Conservation (phyloP, 108 stramenopile genomes). For the Cyclotella kingstonii region DNA sequence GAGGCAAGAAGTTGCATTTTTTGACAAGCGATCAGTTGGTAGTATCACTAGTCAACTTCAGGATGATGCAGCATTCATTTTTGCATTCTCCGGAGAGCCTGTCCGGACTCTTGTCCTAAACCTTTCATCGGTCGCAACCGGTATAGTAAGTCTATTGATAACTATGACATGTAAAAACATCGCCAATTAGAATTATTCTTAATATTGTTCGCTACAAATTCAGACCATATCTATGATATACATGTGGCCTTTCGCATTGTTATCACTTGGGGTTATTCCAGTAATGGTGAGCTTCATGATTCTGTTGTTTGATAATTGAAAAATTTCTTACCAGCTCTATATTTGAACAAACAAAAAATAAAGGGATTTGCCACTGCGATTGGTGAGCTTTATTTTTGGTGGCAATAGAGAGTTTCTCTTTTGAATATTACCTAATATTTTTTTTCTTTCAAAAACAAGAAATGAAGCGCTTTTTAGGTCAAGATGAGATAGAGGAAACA, state of each 20-base stretch:
- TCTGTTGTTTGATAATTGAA: neutral
- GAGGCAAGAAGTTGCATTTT: slow-evolving; percentile 76
- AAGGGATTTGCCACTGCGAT: slow-evolving; percentile 71
- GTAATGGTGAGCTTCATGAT: slow-evolving; percentile 20
- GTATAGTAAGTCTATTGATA: slow-evolving; percentile 20
- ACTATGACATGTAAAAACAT: too few relatives aligned
- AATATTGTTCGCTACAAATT: too few relatives aligned
- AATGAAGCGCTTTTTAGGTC: slow-evolving; percentile 63
- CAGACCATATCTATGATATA: slow-evolving; percentile 43
- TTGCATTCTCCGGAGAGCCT: slow-evolving; percentile 71
- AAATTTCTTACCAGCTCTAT: neutral
- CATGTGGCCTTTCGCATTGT: slow-evolving; percentile 84
- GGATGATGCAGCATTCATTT: slow-evolving; percentile 75
- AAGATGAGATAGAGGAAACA: slow-evolving; percentile 48
- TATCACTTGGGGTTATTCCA: slow-evolving; percentile 70
- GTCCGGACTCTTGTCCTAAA: slow-evolving; percentile 58
- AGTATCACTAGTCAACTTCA: slow-evolving; percentile 77
- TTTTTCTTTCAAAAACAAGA: too few relatives aligned
- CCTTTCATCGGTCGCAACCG: slow-evolving; percentile 55
- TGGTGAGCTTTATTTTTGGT: too few relatives aligned
- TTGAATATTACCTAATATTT: too few relatives aligned
- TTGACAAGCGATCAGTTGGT: slow-evolving; percentile 67
- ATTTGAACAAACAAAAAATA: neutral
- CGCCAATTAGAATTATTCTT: too few relatives aligned
- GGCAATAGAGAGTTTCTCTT: too few relatives aligned